phyloP scores from a whole-genome alignment of 441 rosid species.

The Viola pubescens region DNA sequence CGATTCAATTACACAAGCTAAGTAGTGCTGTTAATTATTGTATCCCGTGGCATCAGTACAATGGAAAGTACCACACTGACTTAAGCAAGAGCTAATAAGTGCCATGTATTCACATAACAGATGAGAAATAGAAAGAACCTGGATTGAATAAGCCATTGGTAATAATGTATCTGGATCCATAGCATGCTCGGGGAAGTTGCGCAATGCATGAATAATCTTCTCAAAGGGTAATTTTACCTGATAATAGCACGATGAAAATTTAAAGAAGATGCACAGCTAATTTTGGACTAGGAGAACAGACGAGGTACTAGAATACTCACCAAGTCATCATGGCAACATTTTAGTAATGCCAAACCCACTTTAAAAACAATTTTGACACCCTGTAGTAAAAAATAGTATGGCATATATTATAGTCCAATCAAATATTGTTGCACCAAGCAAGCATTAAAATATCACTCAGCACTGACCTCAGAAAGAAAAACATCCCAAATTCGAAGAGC shows the following conservation, averaged over 20 bases:
- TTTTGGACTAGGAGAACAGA: conserved; percentile 1
- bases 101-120: too few relatives aligned
- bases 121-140: conserved; percentile 36
- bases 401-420: conserved; percentile 3
- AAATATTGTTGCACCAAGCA: conserved; percentile 4
- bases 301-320: conserved; percentile 27
- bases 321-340: conserved; percentile 82
- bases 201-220: conserved; percentile 78
- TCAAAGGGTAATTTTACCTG: conserved; percentile 78
- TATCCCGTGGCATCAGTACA: too few relatives aligned
- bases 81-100: too few relatives aligned
- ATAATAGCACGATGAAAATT: conserved; percentile 8
- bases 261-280: not conserved
- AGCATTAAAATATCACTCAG: not conserved
- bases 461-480: conserved; percentile 74
- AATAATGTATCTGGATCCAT: conserved; percentile 82
- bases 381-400: conserved; percentile 27
- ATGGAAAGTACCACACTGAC: too few relatives aligned
- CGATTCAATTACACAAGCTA: too few relatives aligned
- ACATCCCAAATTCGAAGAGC: conserved; percentile 97
- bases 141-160: conserved; percentile 79
- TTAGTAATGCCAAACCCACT: conserved; percentile 82
- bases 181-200: conserved; percentile 81
- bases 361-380: conserved; percentile 87
- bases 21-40: too few relatives aligned